Evolutionary conservation across 73 alveolate species (phyloP).

Genomic region (Paramecium pentaurelia): DNA sequence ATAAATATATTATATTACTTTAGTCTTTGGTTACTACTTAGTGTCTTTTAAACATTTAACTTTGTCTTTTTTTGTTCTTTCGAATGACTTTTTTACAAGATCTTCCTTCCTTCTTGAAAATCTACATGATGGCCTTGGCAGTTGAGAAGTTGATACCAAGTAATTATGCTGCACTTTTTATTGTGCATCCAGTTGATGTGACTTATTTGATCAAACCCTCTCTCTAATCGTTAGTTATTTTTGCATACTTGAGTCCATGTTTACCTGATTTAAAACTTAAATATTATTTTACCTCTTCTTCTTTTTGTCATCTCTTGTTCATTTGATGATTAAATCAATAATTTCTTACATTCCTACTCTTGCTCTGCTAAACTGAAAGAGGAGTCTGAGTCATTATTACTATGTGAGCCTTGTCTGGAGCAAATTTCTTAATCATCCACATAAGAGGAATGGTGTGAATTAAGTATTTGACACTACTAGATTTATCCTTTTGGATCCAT

Average conservation of each 20-base stretch:
- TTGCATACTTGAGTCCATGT: conserved; percentile 12
- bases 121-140: conserved; percentile 35
- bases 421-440: neutral
- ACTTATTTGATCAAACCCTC: neutral
- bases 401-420: neutral
- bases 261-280: neutral
- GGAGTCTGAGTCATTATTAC: neutral
- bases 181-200: conserved; percentile 38
- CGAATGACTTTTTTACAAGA: neutral
- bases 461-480: neutral
- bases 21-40: neutral
- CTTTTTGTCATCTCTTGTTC: neutral
- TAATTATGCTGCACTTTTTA: conserved; percentile 7
- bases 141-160: conserved; percentile 23
- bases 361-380: conserved; percentile 11
- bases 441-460: neutral
- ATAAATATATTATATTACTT: neutral
- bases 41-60: neutral
- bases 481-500: conserved; percentile 22
- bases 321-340: neutral
- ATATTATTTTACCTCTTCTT: neutral
- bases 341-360: neutral
- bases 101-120: conserved; percentile 1
- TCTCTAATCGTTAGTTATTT: neutral
- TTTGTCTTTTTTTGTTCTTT: neutral